phyloP scores from a whole-genome alignment of 1,284 basidiomycete species.

The Vanrija sp. region DNA sequence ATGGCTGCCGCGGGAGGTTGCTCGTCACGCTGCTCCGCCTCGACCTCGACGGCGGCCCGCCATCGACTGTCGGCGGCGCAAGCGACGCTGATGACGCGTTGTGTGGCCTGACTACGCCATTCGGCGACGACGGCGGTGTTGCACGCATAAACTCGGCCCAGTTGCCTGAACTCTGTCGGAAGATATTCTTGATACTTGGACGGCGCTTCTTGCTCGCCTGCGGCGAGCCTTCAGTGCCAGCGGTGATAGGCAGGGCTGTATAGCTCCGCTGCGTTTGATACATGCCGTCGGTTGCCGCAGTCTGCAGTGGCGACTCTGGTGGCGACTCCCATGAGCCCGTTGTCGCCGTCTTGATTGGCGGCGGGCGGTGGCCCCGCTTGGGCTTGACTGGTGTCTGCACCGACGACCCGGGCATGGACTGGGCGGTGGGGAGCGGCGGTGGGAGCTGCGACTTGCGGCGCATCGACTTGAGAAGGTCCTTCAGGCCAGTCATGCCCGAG shows the following conservation, averaged over 20 bases:
- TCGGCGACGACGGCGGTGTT: slow-evolving; percentile 7
- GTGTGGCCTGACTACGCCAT: too few relatives aligned
- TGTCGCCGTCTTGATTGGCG: slow-evolving; percentile 10
- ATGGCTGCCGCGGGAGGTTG: slow-evolving; percentile 7
- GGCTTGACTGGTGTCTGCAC: slow-evolving; percentile 2
- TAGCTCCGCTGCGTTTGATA: neutral
- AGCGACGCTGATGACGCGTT: neutral
- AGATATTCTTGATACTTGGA: slow-evolving; percentile 36
- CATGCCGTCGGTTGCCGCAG: neutral
- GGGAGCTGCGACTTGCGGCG: too few relatives aligned
- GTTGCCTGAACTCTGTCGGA: slow-evolving; percentile 38
- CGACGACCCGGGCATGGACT: neutral
- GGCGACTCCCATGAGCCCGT: slow-evolving; percentile 7
- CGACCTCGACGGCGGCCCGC: neutral
- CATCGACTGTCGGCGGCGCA: neutral
- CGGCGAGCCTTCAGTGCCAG: neutral
- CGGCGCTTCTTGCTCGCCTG: slow-evolving; percentile 15
- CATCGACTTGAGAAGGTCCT: slow-evolving; percentile 32
- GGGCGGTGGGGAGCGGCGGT: neutral
- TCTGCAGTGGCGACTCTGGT: slow-evolving; percentile 4
- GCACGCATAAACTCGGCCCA: slow-evolving; percentile 37
- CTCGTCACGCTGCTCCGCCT: neutral
- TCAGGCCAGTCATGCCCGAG: slow-evolving; percentile 39
- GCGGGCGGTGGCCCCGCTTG: slow-evolving; percentile 3
- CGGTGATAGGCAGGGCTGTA: neutral